These are phyloP conservation scores for Paramecium caudatum DNA, from an alignment of 73 alveolate genomes.

Conservation along the genomic window DNA sequence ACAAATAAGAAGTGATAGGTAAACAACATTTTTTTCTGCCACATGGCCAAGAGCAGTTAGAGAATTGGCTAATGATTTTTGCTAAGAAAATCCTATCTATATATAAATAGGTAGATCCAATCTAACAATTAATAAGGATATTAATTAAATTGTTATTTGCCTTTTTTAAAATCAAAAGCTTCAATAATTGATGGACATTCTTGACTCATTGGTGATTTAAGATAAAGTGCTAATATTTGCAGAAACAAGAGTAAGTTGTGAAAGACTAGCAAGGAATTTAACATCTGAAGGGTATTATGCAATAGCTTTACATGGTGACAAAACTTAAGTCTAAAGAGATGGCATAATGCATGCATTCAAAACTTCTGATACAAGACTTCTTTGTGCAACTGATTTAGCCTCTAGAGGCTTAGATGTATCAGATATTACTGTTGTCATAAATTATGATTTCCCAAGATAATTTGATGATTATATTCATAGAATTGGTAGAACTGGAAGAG, in stretches of 20 bases:
- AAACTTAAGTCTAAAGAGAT: slow-evolving; percentile 85
- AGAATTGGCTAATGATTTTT: slow-evolving; percentile 82
- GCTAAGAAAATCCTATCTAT: slow-evolving; percentile 78
- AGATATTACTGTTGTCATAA: slow-evolving; percentile 88
- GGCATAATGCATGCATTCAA: slow-evolving; percentile 80
- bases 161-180: slow-evolving; percentile 79
- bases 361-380: slow-evolving; percentile 80
- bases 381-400: slow-evolving; percentile 97
- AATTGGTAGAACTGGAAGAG: slow-evolving; percentile 98
- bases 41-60: slow-evolving; percentile 86
- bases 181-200: slow-evolving; percentile 78
- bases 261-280: slow-evolving; percentile 79
- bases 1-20: slow-evolving; percentile 80
- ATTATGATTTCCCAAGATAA: slow-evolving; percentile 94
- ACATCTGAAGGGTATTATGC: slow-evolving; percentile 79
- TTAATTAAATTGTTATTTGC: slow-evolving; percentile 26
- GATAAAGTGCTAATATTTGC: slow-evolving; percentile 88
- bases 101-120: slow-evolving; percentile 81
- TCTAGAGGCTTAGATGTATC: slow-evolving; percentile 95
- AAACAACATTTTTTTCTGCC: slow-evolving; percentile 84
- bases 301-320: slow-evolving; percentile 93
- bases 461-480: slow-evolving; percentile 96
- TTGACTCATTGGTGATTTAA: slow-evolving; percentile 57
- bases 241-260: slow-evolving; percentile 90
- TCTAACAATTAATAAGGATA: slow-evolving; percentile 69